phyloP scores from a whole-genome alignment of 75 land plant genomes.

The Cryptomeria japonica region DNA sequence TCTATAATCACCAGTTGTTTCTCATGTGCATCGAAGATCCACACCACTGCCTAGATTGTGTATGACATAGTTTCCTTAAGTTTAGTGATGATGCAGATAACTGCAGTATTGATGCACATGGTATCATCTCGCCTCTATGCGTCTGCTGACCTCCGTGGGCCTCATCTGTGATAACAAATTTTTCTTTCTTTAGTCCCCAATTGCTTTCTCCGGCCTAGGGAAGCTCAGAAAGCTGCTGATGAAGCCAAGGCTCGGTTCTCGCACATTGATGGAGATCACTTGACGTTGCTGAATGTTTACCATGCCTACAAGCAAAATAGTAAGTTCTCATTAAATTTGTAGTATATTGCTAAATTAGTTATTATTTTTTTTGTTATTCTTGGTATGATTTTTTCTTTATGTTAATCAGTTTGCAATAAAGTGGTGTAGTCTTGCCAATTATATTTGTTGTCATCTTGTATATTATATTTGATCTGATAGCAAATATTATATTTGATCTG shows the following conservation, averaged over 20 bases:
- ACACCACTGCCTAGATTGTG: constrained; percentile 5
- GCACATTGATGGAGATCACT: constrained; percentile 96
- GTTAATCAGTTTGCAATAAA: background rate
- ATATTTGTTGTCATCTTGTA: background rate
- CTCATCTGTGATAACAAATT: constrained; percentile 91
- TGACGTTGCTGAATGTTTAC: constrained; percentile 93
- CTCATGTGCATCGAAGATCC: constrained; percentile 2
- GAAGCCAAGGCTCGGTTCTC: constrained; percentile 98
- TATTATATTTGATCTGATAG: background rate
- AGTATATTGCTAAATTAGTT: background rate
- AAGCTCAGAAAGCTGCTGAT: constrained; percentile 99
- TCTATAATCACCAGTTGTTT: background rate
- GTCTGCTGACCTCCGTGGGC: constrained; percentile 99
- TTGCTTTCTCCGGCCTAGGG: constrained; percentile 99
- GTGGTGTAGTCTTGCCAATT: background rate
- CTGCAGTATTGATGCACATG: constrained; percentile 74
- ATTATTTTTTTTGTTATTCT: background rate
- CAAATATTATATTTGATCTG: background rate
- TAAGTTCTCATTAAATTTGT: constrained; percentile 38
- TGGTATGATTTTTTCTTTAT: background rate
- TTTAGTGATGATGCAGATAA: constrained; percentile 68
- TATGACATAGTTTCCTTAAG: constrained; percentile 41
- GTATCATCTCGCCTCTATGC: constrained; percentile 84
- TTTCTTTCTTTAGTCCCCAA: constrained; percentile 92
- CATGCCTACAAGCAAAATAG: constrained; percentile 97